These are phyloP conservation scores for Geranomyces michiganensis DNA, from an alignment of 192 early-diverging fungal species.

Conservation along the genomic window DNA sequence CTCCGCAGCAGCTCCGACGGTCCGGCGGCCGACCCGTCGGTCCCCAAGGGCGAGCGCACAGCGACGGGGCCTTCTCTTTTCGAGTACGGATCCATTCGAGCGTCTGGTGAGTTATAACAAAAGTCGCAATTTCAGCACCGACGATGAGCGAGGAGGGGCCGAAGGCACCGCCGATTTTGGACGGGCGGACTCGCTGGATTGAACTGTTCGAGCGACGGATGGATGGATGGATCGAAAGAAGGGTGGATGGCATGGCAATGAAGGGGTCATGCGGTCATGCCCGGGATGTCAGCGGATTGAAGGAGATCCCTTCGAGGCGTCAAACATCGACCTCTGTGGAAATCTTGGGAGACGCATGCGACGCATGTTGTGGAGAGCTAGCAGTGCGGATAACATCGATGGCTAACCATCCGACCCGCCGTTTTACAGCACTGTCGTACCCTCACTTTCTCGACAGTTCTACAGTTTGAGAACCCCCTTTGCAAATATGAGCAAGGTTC, in stretches of 20 bases:
- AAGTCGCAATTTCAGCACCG: neutral
- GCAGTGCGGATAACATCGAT: neutral
- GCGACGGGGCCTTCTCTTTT: too few relatives aligned
- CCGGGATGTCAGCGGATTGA: neutral
- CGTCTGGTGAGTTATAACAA: slow-evolving; percentile 13
- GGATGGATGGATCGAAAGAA: slow-evolving; percentile 12
- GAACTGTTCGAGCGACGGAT: slow-evolving; percentile 30
- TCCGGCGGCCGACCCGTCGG: too few relatives aligned
- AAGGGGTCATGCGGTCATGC: neutral
- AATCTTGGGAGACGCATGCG: neutral
- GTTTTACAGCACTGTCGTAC: slow-evolving; percentile 35
- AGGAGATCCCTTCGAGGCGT: neutral
- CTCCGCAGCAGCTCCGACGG: too few relatives aligned
- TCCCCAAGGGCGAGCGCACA: too few relatives aligned
- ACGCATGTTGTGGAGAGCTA: too few relatives aligned
- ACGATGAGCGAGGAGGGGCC: neutral
- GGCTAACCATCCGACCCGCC: slow-evolving; percentile 4
- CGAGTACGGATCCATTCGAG: slow-evolving; percentile 14
- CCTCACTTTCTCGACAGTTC: slow-evolving; percentile 39
- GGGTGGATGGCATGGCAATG: slow-evolving; percentile 4
- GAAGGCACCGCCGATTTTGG: neutral
- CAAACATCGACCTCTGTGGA: neutral
- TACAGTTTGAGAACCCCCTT: slow-evolving; percentile 29
- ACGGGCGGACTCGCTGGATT: neutral
- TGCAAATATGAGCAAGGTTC: slow-evolving; percentile 60